Conservation (phyloP, 495 filamentous ascomycete genomes). For the Tuber brumale region DNA sequence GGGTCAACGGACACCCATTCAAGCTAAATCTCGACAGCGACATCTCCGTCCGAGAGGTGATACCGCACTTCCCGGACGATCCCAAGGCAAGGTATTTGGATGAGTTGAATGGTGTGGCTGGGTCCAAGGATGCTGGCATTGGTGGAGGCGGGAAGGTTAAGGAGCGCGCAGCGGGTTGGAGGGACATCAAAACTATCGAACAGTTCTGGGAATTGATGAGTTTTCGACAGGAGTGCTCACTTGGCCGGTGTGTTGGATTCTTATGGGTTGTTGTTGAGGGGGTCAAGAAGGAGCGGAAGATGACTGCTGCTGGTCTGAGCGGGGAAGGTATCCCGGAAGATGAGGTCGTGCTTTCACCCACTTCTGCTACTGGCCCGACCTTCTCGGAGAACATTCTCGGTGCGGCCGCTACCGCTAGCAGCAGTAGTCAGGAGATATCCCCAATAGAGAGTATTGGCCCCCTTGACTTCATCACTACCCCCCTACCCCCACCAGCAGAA, state of each 20-base stretch:
- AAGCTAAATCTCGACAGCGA: slow-evolving; percentile 49
- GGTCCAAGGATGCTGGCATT: slow-evolving; percentile 50
- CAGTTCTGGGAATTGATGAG: slow-evolving; percentile 99
- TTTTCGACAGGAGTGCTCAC: slow-evolving; percentile 89
- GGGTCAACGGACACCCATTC: slow-evolving; percentile 53
- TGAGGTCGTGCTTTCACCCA: slow-evolving; percentile 12
- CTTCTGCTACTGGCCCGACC: neutral
- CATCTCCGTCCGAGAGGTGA: slow-evolving; percentile 64
- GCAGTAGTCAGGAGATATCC: slow-evolving; percentile 2
- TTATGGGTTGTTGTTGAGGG: slow-evolving; percentile 82
- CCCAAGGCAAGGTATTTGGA: slow-evolving; percentile 87
- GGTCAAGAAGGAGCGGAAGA: slow-evolving; percentile 40
- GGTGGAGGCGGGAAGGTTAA: slow-evolving; percentile 35
- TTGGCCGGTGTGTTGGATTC: slow-evolving; percentile 84
- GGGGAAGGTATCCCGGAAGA: slow-evolving; percentile 1
- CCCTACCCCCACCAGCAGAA: neutral
- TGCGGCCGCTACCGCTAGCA: neutral
- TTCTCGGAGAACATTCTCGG: slow-evolving; percentile 6
- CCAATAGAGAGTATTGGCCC: slow-evolving; percentile 8
- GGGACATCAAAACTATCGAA: slow-evolving; percentile 69
- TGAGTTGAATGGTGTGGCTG: slow-evolving; percentile 66
- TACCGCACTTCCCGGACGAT: slow-evolving; percentile 90
- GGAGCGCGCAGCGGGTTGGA: slow-evolving; percentile 62
- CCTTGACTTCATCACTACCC: slow-evolving; percentile 6
- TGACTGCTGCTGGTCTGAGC: slow-evolving; percentile 2